Conservation (phyloP, 495 filamentous ascomycete genomes). For the Lophiostoma macrostomum region DNA sequence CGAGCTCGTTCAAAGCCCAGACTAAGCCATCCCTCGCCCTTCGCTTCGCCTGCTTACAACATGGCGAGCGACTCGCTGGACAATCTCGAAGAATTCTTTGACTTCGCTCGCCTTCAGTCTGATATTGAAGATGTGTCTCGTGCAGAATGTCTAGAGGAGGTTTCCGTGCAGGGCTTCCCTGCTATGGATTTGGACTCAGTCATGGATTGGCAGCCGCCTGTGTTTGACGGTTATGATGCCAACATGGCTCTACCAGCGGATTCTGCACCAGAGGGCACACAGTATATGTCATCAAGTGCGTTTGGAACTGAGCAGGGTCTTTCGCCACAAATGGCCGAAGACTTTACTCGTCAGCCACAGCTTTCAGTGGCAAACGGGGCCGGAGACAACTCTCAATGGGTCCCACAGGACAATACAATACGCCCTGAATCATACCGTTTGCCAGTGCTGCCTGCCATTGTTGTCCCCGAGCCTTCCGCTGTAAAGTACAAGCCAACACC, state of each 20-base stretch:
- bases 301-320: background rate
- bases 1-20: background rate
- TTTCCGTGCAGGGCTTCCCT: background rate
- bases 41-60: background rate
- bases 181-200: background rate
- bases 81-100: slow-evolving; percentile 26
- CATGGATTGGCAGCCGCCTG: slow-evolving; percentile 3
- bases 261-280: background rate
- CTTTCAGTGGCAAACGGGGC: no score
- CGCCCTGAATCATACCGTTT: no score
- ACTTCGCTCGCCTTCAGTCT: slow-evolving; percentile 1
- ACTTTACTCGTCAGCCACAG: background rate
- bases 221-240: background rate
- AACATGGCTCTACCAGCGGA: background rate
- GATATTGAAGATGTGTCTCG: background rate
- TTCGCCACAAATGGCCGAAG: background rate
- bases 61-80: slow-evolving; percentile 4
- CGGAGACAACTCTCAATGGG: no score
- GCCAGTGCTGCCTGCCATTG: background rate
- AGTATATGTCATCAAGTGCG: background rate
- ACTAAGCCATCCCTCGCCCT: slow-evolving; percentile 1
- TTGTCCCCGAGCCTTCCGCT: background rate
- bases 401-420: no score
- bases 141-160: background rate
- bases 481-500: no score